Evolutionary conservation across 2,329 filamentous ascomycete genomes (phyloP), one percentile per base, ranked within the genome.

Genomic region (Colletotrichum sp.): DNA sequence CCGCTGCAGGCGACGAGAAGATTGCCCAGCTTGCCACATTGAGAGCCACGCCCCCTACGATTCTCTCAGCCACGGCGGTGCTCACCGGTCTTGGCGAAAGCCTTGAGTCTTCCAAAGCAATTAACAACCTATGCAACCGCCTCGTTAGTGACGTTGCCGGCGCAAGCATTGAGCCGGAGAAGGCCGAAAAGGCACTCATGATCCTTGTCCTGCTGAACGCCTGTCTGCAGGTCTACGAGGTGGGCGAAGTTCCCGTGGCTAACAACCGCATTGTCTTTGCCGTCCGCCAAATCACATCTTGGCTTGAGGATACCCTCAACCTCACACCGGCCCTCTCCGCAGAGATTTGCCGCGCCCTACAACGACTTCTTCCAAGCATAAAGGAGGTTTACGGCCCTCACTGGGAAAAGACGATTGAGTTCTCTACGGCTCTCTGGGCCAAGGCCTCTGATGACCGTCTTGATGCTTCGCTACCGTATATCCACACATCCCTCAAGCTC

Each of bases 361-460:
- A 90, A 3, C 85, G 87, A 5, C 86, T 98, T 5, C 84, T 98
- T 0, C 95, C 95, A 3, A 90, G 90, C 55, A 93, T 98, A 79
- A 91, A 92, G 75, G 94, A 96, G 63, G 92, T 98, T 1, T 98
- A 98, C 80, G 97, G 96, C 1, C 92, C 94, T 0, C 95, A 98
- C 81, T 99, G 97, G 97, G 90, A 93, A 67, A 90, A 90, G 64
- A 84, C 90, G 0, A 84, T 95, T 21, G 87, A 90, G 39, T 90
- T 92, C 66, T 90, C 93, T 76, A 85, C 89, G 13, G 84, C 86
- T 9, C 84, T 92, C 1, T 95, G 93, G 92, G 85, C 86, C 5
- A 86, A 87, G 5, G 88, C 86, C 1, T 82, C 82, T 13, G 83
- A 84, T 3, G 86, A 88, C 8, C 77, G 83, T 2, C 77, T 87